These are phyloP conservation scores for Podospora didyma DNA, from an alignment of 495 filamentous ascomycete species.

Conservation along the genomic window DNA sequence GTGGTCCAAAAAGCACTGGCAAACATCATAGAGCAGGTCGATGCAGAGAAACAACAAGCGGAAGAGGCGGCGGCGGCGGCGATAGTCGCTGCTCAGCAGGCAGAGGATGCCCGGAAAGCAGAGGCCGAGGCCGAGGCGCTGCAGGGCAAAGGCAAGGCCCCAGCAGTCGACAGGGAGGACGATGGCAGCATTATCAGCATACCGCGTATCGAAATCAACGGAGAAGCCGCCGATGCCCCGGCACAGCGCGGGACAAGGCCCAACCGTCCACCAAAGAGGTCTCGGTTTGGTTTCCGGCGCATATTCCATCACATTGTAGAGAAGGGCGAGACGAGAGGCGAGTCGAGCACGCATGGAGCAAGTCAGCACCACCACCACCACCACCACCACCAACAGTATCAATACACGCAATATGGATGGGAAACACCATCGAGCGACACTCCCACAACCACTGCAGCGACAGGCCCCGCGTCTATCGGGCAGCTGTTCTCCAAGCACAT, in stretches of 20 bases:
- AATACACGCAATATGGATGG: neutral
- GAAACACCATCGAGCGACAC: too few species aligned
- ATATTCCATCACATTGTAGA: constrained; percentile 8
- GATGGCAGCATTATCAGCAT: neutral
- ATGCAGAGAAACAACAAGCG: constrained; percentile 19
- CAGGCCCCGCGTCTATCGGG: neutral
- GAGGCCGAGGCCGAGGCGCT: constrained; percentile 3
- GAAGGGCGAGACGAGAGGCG: neutral
- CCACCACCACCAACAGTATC: neutral
- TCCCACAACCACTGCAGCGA: too few species aligned
- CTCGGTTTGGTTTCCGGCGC: constrained; percentile 9
- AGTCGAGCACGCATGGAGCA: constrained; percentile 15
- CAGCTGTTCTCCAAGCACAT: constrained; percentile 10
- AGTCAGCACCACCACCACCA: constrained; percentile 4
- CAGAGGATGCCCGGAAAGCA: constrained; percentile 11
- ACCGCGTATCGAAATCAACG: neutral
- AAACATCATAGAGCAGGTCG: constrained; percentile 28
- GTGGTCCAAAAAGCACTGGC: constrained; percentile 30
- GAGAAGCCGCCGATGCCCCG: neutral
- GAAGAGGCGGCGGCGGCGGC: constrained; percentile 8
- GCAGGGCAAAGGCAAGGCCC: constrained; percentile 8
- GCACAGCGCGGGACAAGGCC: neutral
- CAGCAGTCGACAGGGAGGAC: constrained; percentile 1
- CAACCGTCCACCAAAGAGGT: neutral
- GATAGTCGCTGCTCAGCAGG: constrained; percentile 1